These are phyloP conservation scores for Petunia hybrid DNA, from an alignment of 305 asterid genomes.

Conservation along the genomic window DNA sequence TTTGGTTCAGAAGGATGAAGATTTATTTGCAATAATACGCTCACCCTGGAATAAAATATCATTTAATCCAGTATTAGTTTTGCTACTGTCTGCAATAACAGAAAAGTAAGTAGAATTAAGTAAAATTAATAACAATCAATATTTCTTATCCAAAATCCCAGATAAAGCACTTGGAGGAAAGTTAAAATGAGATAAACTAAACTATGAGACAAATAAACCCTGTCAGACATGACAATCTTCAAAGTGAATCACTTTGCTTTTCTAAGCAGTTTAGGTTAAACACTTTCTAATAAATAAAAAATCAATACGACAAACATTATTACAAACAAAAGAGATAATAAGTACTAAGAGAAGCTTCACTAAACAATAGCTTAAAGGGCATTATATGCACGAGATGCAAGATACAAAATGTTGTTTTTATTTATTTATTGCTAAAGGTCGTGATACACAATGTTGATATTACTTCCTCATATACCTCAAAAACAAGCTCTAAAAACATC, in stretches of 20 bases:
- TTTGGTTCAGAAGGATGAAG: constrained; percentile 3
- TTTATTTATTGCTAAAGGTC: too few relatives aligned
- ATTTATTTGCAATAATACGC: background rate
- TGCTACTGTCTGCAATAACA: background rate
- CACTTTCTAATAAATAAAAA: background rate
- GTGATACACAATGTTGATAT: background rate
- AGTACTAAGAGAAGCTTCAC: background rate
- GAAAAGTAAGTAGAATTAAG: background rate
- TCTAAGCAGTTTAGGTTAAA: background rate
- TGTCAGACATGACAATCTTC: constrained; percentile 12
- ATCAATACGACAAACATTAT: constrained; percentile 11
- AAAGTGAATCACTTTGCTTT: background rate
- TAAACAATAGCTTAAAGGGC: background rate
- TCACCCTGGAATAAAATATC: background rate
- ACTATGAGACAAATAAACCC: background rate
- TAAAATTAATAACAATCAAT: background rate
- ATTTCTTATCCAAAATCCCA: constrained; percentile 3
- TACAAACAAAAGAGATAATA: background rate
- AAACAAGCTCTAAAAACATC: background rate
- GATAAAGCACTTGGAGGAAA: background rate
- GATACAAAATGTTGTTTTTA: background rate
- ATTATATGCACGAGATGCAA: background rate
- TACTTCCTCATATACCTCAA: background rate
- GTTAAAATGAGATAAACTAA: background rate
- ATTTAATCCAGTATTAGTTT: background rate